Percentiles rank a stretch among this genome's conserved stretches.
phyloP scores from a whole-genome alignment of 495 filamentous ascomycete species.

The Neurospora hispaniola region DNA sequence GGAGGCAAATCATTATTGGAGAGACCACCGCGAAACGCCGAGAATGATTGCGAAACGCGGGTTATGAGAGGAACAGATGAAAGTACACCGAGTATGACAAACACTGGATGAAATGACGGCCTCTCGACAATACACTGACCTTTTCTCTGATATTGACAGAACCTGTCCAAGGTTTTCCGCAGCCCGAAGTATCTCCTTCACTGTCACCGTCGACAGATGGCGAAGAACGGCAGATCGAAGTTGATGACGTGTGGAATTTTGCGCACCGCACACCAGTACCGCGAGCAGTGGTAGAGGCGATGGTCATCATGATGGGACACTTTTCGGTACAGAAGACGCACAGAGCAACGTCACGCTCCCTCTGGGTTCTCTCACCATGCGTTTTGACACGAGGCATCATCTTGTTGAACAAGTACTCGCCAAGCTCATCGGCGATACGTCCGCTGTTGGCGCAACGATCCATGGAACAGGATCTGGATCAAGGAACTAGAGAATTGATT shows the following conservation, averaged over 20 bases:
- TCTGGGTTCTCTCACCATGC: slow-evolving; percentile 76
- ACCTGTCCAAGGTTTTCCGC: neutral
- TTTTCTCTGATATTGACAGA: neutral
- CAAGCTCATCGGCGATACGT: slow-evolving; percentile 60
- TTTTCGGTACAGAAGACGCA: slow-evolving; percentile 66
- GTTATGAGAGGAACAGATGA: neutral
- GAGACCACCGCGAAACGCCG: neutral
- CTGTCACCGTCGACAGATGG: too few species aligned
- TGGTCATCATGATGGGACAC: slow-evolving; percentile 60
- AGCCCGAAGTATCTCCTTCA: too few species aligned
- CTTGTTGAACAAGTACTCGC: slow-evolving; percentile 71
- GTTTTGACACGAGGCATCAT: too few species aligned
- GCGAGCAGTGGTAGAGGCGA: slow-evolving; percentile 59
- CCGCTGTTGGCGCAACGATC: slow-evolving; percentile 77
- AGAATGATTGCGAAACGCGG: neutral
- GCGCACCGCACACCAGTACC: slow-evolving; percentile 64
- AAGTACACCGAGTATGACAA: neutral
- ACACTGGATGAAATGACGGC: neutral
- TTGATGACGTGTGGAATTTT: slow-evolving; percentile 89
- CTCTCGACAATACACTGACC: neutral
- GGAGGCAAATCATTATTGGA: neutral
- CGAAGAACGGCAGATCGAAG: slow-evolving; percentile 58
- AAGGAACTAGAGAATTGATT: slow-evolving; percentile 34
- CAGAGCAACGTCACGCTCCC: slow-evolving; percentile 87
- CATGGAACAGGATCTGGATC: slow-evolving; percentile 26